Conservation (phyloP, 805 yeast species). For the Jamesozyma gamospora region DNA sequence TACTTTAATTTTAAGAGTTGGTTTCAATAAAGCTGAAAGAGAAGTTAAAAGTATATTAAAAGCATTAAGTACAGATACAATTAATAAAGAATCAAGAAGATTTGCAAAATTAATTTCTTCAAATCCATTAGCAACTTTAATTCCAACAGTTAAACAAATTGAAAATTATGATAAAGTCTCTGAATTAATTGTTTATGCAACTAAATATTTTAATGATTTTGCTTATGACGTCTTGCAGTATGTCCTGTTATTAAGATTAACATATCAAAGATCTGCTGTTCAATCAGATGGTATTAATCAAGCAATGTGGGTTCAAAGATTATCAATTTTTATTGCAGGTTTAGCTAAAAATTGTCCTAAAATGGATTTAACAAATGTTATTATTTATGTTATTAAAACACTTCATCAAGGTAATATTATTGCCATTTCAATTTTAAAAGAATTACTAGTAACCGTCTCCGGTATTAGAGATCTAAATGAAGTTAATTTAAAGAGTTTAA, state of each 20-base stretch:
- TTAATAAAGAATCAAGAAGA: conserved; percentile 58
- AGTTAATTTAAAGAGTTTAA: conserved; percentile 54
- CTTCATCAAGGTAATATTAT: conserved; percentile 50
- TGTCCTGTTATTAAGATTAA: conserved; percentile 59
- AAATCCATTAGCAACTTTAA: conserved; percentile 71
- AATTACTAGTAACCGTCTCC: conserved; percentile 60
- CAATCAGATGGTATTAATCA: conserved; percentile 77
- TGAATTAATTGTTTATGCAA: conserved; percentile 66
- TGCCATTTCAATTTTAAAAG: conserved; percentile 55
- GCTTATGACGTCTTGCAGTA: conserved; percentile 82
- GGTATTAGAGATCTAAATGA: conserved; percentile 68
- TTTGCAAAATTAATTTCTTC: conserved; percentile 62
- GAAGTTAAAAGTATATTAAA: conserved; percentile 70
- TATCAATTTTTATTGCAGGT: conserved; percentile 70
- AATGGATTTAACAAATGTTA: conserved; percentile 54
- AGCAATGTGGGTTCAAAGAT: conserved; percentile 75
- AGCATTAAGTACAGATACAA: conserved; percentile 72
- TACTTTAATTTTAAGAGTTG: conserved; percentile 44
- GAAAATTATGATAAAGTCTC: conserved; percentile 88
- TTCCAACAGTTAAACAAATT: conserved; percentile 64
- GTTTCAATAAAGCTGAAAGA: conserved; percentile 60
- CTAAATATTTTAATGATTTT: conserved; percentile 60
- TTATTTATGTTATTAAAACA: conserved; percentile 51
- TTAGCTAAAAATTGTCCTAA: conserved; percentile 43
- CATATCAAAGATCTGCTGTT: conserved; percentile 54